Evolutionary conservation across 805 yeast species (phyloP).

Genomic region (Myxozyma mucilagina): DNA sequence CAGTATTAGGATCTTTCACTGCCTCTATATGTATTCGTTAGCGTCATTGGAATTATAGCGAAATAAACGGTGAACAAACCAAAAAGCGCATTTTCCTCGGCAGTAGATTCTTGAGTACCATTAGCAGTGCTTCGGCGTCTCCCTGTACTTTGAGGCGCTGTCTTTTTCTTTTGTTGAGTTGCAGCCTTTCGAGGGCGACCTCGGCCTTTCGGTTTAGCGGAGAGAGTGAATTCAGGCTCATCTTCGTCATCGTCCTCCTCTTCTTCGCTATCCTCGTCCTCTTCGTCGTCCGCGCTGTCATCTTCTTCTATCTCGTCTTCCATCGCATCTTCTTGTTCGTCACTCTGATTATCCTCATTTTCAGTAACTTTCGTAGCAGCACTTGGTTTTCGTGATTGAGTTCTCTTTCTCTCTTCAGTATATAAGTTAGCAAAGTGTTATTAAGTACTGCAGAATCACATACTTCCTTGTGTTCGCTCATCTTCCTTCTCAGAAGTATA

Average conservation of each 20-base stretch:
- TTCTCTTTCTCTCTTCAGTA: no score
- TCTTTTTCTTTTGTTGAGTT: conserved; percentile 1
- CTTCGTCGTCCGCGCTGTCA: conserved; percentile 7
- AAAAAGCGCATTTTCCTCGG: conserved; percentile 15
- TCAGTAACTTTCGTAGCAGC: no score
- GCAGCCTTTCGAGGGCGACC: conserved; percentile 2
- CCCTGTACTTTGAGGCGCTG: neutral
- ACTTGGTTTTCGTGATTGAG: no score
- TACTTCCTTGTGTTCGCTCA: no score
- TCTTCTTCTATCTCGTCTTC: neutral
- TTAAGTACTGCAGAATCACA: no score
- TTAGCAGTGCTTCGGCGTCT: neutral
- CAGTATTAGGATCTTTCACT: conserved; percentile 49
- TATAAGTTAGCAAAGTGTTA: no score
- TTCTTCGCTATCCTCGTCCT: conserved; percentile 16
- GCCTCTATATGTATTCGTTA: conserved; percentile 43
- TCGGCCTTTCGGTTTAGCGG: conserved; percentile 1
- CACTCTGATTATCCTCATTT: neutral
- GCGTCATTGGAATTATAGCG: neutral
- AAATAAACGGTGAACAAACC: conserved; percentile 3
- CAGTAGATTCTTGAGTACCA: neutral
- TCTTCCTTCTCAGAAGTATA: no score
- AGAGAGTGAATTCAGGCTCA: neutral
- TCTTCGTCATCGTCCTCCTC: conserved; percentile 7
- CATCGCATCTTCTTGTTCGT: neutral